These are phyloP conservation scores for Claviceps pazoutovae DNA, from an alignment of 2,329 filamentous ascomycete genomes.

Conservation along the genomic window DNA sequence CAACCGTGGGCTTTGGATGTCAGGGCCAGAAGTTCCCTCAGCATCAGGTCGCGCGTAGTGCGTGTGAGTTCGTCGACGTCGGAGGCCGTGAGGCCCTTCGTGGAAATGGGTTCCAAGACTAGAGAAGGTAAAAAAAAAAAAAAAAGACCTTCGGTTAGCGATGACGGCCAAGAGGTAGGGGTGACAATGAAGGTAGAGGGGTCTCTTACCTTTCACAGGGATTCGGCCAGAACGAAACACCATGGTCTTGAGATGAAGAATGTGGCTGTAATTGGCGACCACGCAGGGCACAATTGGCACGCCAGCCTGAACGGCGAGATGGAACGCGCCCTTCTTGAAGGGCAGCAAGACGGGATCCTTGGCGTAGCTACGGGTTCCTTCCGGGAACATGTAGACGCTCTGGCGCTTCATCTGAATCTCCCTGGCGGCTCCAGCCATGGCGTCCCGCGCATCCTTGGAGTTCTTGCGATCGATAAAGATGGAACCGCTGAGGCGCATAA, in stretches of 20 bases:
- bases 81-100: slow-evolving; percentile 53
- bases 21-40: slow-evolving; percentile 45
- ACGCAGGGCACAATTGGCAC: slow-evolving; percentile 85
- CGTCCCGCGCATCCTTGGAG: slow-evolving; percentile 64
- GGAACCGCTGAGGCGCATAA: slow-evolving; percentile 75
- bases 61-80: slow-evolving; percentile 65
- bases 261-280: slow-evolving; percentile 63
- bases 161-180: neutral
- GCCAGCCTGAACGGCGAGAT: slow-evolving; percentile 84
- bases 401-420: slow-evolving; percentile 63
- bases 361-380: slow-evolving; percentile 85
- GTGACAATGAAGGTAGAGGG: too few relatives aligned
- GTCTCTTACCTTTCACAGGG: slow-evolving; percentile 55
- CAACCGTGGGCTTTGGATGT: slow-evolving; percentile 36
- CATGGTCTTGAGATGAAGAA: slow-evolving; percentile 49
- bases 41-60: slow-evolving; percentile 61
- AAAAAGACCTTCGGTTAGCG: neutral
- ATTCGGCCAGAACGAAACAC: slow-evolving; percentile 57
- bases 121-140: neutral
- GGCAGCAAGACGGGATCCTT: slow-evolving; percentile 68
- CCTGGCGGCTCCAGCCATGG: slow-evolving; percentile 69
- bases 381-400: slow-evolving; percentile 77
- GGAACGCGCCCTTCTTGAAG: slow-evolving; percentile 99
- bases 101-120: slow-evolving; percentile 74
- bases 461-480: slow-evolving; percentile 94